Base-by-base conservation (phyloP, 306 rosid species). In the Lotus japonicus region DNA sequence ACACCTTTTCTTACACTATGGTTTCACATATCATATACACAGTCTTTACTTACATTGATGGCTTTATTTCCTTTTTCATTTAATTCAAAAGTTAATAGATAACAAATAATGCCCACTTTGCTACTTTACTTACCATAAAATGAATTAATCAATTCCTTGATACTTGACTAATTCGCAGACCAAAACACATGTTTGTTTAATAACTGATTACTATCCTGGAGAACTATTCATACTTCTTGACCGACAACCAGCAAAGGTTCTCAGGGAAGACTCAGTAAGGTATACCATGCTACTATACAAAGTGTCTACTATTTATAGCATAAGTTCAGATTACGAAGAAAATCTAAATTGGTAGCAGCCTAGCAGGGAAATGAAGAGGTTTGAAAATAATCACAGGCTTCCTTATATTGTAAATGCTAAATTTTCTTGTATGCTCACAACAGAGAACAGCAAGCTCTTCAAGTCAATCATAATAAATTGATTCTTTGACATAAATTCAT, bases 201-300 rank as follows among this genome's bases (percentile, higher is more conserved):
- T 94, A 42, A 94, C 98, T 60, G 98, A 94, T 85, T 94, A 94
- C 73, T 94, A 82, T 75, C 84, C 92, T 17, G 97, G 98, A 18
- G 98, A 94, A 74, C 81, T 94, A 74, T 94, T 94, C 73, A 18
- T 94, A 77, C 97, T 94, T 78, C 84, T 94, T 67, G 98, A 94
- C 31, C 82, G 84, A 42, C 98, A 94, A 69, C 98, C 98, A 16
- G 55, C 84, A 36, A 94, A 90, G 83, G 92, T 85, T 79, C 73
- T 94, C 66, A 90, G 73, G 78, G 98, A 94, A 87, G 92, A 88
- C 64, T 86, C 96, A 54, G 97, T 72, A 10, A 94, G 98, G 98
- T 94, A 92, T 51, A 54, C 28, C 44, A 36, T 65, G 5, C 57
- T 70, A 42, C 43, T 38, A 21, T 2, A 15, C 46, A 46, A 18